Base-by-base conservation (phyloP, 2,329 filamentous ascomycete genomes). In the Trichothecium sympodiale region DNA sequence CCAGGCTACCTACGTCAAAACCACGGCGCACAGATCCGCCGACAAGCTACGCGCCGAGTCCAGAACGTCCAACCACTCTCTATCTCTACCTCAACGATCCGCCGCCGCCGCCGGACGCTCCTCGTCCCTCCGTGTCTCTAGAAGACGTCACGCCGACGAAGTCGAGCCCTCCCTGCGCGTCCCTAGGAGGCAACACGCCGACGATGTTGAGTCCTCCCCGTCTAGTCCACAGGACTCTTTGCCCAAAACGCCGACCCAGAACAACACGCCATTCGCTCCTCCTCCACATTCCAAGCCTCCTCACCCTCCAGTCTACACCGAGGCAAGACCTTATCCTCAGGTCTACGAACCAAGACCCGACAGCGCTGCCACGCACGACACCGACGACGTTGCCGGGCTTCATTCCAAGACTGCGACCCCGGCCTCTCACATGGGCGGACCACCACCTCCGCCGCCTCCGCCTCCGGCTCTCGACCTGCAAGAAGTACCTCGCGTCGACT, bases 401-500 rank as follows among this genome's bases (percentile, higher is more conserved):
- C 49, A 48, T 29, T 58, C 55, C 14, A 59, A 58, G 36, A 63
- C 62, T 3, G 62, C 51, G 53, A 64, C 60, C 5, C 53, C 58
- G 30, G 50, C 55, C 9, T 53, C 54, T 31, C 58, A 56, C 18
- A 47, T 45, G 37, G 55, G 52, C 26, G 60, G 69, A 4, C 61
- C 60, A 3, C 63, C 65, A 0, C 69, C 68, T 1, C 67, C 72
- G 0, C 65, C 72, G 2, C 72, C 85, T 2, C 85, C 84, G 0
- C 86, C 87, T 0, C 87, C 83, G 3, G 78, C 82, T 1, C 73
- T 86, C 8, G 72, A 77, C 45, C 63, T 78, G 35, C 67, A 80
- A 30, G 77, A 86, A 29, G 71, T 79, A 10, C 89, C 89, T 1
- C 75, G 84, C 41, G 87, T 96, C 14, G 89, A 96, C 54, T 96